phyloP scores from a whole-genome alignment of 768 basidiomycete genomes.

The Leccinum longicurvipes region DNA sequence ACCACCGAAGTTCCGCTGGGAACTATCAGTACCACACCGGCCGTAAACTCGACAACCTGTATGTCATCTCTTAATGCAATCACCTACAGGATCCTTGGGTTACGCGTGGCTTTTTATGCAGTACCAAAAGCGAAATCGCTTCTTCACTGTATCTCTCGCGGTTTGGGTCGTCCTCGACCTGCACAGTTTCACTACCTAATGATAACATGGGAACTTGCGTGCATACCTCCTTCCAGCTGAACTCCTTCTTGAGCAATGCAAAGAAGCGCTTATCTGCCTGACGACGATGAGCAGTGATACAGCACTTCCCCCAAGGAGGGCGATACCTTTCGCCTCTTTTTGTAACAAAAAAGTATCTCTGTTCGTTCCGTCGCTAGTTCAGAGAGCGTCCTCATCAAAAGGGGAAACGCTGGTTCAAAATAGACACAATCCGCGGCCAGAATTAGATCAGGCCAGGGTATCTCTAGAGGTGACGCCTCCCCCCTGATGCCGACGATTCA shows the following conservation, averaged over 20 bases:
- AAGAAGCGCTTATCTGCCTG: slow-evolving; percentile 92
- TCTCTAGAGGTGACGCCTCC: slow-evolving; percentile 43
- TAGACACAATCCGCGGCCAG: slow-evolving; percentile 96
- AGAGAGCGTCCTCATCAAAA: slow-evolving; percentile 75
- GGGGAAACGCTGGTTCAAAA: slow-evolving; percentile 89
- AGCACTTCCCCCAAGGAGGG: background rate
- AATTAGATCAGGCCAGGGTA: slow-evolving; percentile 61
- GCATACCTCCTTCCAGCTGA: slow-evolving; percentile 65
- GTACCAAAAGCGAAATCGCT: slow-evolving; percentile 58
- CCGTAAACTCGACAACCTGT: background rate
- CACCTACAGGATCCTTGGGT: background rate
- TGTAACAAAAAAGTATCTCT: slow-evolving; percentile 88
- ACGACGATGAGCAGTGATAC: slow-evolving; percentile 2
- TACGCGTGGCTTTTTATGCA: slow-evolving; percentile 18
- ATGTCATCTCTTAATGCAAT: background rate
- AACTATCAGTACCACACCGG: background rate
- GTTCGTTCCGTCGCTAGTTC: slow-evolving; percentile 55
- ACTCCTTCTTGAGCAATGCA: slow-evolving; percentile 69
- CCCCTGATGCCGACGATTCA: slow-evolving; percentile 52
- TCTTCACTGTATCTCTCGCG: slow-evolving; percentile 57
- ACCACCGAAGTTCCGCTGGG: background rate
- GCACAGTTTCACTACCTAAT: background rate
- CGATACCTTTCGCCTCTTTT: slow-evolving; percentile 82
- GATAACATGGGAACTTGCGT: background rate
- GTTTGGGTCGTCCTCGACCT: slow-evolving; percentile 67